Percentiles rank a stretch among this genome's conserved stretches.
Conservation (phyloP, 495 filamentous ascomycete species). For the Parathielavia hyrcaniae region DNA sequence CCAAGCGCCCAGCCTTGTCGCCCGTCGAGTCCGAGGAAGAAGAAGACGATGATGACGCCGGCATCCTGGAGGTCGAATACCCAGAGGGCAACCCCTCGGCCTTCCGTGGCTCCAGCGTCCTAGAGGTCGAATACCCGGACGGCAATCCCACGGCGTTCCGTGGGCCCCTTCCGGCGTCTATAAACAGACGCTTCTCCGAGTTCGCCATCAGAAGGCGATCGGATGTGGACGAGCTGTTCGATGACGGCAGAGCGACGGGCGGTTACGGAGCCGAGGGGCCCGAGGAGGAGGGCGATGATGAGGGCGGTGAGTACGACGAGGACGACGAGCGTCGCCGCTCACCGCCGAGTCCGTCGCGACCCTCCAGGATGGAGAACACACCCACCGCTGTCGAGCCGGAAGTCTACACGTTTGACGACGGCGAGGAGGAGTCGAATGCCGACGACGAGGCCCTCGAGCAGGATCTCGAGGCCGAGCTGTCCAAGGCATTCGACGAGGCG, state of each 20-base stretch:
- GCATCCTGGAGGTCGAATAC: slow-evolving; percentile 42
- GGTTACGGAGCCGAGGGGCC: background rate
- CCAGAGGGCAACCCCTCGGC: slow-evolving; percentile 34
- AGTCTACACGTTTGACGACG: slow-evolving; percentile 21
- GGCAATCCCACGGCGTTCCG: slow-evolving; percentile 33
- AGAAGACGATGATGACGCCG: slow-evolving; percentile 43
- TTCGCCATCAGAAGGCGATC: slow-evolving; percentile 29
- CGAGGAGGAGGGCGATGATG: slow-evolving; percentile 13
- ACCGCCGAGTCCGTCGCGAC: background rate
- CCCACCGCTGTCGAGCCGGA: slow-evolving; percentile 14
- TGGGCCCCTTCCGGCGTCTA: slow-evolving; percentile 29
- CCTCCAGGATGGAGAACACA: background rate
- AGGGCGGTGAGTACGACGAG: slow-evolving; percentile 12
- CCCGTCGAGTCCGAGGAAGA: slow-evolving; percentile 35
- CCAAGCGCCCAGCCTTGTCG: slow-evolving; percentile 19
- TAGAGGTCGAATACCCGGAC: slow-evolving; percentile 44
- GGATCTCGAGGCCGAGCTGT: slow-evolving; percentile 36
- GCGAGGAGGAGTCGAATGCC: slow-evolving; percentile 23
- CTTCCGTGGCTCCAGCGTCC: slow-evolving; percentile 26
- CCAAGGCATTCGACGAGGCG: slow-evolving; percentile 31
- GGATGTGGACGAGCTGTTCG: slow-evolving; percentile 33
- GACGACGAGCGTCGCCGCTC: slow-evolving; percentile 7
- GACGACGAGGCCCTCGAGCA: slow-evolving; percentile 10
- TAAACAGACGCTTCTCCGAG: slow-evolving; percentile 40
- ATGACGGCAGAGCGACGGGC: slow-evolving; percentile 19